Percentiles rank a stretch among this genome's conserved stretches.
Conservation (phyloP, 2,329 filamentous ascomycete species). For the Arthrobotrys musiformis region DNA sequence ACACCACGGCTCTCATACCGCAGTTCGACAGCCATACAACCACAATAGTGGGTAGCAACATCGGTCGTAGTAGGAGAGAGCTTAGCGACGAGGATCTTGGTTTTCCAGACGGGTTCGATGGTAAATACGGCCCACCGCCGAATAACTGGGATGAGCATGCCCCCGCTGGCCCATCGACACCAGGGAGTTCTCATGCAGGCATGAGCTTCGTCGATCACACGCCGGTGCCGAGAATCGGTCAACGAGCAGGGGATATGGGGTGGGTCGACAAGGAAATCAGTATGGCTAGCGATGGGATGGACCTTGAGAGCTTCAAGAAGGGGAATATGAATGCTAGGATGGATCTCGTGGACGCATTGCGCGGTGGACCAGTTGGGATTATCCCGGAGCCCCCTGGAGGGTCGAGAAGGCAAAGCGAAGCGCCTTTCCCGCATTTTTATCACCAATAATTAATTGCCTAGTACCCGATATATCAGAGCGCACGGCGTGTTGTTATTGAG, state of each 20-base stretch:
- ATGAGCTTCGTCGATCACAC: background rate
- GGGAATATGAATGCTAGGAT: constrained; percentile 45
- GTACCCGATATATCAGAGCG: no score
- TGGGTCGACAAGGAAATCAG: constrained; percentile 46
- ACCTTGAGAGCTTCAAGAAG: constrained; percentile 42
- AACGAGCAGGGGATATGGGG: background rate
- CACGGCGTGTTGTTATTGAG: no score
- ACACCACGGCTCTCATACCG: background rate
- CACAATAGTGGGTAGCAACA: background rate
- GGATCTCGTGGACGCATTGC: constrained; percentile 38
- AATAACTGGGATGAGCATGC: constrained; percentile 26
- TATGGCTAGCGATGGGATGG: constrained; percentile 18
- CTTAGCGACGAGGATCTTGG: constrained; percentile 37
- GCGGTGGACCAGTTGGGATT: constrained; percentile 37
- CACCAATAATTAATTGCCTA: background rate
- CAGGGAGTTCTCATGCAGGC: background rate
- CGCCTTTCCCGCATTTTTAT: constrained; percentile 16
- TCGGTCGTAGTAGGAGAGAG: constrained; percentile 9
- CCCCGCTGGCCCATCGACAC: background rate
- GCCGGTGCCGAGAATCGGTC: background rate
- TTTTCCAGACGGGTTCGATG: constrained; percentile 41
- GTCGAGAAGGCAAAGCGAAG: constrained; percentile 33
- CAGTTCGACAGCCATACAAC: constrained; percentile 16
- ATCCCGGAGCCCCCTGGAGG: constrained; percentile 32
- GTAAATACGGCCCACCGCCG: constrained; percentile 28